Evolutionary conservation across 306 rosid species (phyloP), one percentile per base, ranked within the genome.

Genomic region (Psophocarpus tetragonolobus): DNA sequence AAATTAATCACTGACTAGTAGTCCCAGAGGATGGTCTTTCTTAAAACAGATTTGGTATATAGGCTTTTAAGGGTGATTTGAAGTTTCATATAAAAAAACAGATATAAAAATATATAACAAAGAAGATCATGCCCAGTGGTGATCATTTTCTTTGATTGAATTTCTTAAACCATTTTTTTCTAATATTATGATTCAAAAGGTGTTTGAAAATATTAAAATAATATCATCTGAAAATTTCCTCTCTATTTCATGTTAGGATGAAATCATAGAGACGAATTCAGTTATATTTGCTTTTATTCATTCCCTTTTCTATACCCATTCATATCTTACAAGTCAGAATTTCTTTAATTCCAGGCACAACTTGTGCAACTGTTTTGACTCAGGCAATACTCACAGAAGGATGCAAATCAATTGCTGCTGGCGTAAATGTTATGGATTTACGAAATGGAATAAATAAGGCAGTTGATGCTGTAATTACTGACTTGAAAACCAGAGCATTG

Each of bases 301-400:
- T 74, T 35, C 13, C 58, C 29, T 30, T 44, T 54, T 35, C 26
- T 36, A 12, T 61, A 72, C 60, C 12, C 39, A 4, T 60, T 77
- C 44, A 15, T 36, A 51, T 71, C 33, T 51, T 60, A 73, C 71
- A 30, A 30, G 65, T 10, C 76, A 42, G 8, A 62, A 36, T 57
- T 68, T 68, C 41, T 86, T 44, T 84, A 69, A 33, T 80, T 83
- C 56, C 90, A 95, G 98, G 97, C 83, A 95, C 98, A 66, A 95
- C 98, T 38, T 92, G 97, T 89, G 97, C 98, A 53, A 91, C 97
- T 62, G 93, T 95, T 81, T 79, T 95, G 78, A 89, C 97, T 58
- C 97, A 91, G 85, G 97, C 98, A 70, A 91, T 95, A 83, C 97
- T 95, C 65, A 84, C 54, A 1, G 97, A 92, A 87, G 97, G 98